Conservation (phyloP, 2,329 filamentous ascomycete species). For the Hypoxylon sp. region DNA sequence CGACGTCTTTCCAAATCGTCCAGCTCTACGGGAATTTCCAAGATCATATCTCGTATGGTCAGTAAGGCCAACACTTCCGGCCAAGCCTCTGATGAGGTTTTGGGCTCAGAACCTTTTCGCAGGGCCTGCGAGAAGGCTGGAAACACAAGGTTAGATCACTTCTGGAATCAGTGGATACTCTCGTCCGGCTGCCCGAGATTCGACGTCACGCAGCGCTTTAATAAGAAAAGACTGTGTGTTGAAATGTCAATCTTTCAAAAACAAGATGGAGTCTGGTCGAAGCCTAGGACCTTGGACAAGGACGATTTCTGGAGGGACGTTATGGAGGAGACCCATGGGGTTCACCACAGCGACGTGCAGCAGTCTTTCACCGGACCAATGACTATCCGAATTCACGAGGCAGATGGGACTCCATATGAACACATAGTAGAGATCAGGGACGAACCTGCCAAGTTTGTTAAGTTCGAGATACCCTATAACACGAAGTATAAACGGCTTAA, state of each 20-base stretch:
- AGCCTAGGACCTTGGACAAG: constrained; percentile 71
- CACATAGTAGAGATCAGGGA: constrained; percentile 97
- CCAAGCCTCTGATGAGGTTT: constrained; percentile 74
- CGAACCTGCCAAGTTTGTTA: constrained; percentile 77
- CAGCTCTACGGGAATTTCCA: constrained; percentile 83
- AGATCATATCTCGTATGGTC: constrained; percentile 88
- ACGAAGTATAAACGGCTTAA: constrained; percentile 99
- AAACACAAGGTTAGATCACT: constrained; percentile 86
- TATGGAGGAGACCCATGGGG: constrained; percentile 79
- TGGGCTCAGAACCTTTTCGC: constrained; percentile 82
- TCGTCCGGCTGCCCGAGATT: constrained; percentile 91
- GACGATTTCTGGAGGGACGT: constrained; percentile 86
- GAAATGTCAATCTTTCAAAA: constrained; percentile 90
- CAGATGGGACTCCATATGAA: constrained; percentile 97
- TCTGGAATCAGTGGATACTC: constrained; percentile 94
- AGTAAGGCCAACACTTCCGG: constrained; percentile 81
- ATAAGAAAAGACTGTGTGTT: constrained; percentile 96
- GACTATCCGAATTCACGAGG: constrained; percentile 98
- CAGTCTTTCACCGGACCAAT: constrained; percentile 94
- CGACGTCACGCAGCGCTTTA: constrained; percentile 88
- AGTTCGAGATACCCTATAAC: constrained; percentile 97
- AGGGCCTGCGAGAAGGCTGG: constrained; percentile 89
- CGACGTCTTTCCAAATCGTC: constrained; percentile 90
- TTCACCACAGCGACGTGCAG: constrained; percentile 78
- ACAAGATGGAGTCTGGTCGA: constrained; percentile 64